These are phyloP conservation scores for Closterium sp. DNA, from an alignment of 139 green algal genomes.

Conservation along the genomic window DNA sequence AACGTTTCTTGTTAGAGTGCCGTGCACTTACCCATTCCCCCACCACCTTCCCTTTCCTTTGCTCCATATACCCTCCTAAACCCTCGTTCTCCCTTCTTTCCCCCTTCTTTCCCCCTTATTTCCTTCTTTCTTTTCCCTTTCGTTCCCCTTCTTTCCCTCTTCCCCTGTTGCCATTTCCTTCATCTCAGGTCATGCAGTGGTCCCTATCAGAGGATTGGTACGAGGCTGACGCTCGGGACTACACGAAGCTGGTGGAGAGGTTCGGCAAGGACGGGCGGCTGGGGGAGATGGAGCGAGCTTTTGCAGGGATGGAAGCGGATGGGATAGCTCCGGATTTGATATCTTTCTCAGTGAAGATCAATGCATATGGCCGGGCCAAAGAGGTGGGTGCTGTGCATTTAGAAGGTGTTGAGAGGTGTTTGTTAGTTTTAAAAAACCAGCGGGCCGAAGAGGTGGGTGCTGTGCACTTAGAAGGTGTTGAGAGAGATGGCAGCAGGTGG, in stretches of 20 bases:
- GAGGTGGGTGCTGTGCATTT: not conserved
- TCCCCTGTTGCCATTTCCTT: not conserved
- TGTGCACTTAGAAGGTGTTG: no score
- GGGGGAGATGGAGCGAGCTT: conserved; percentile 23
- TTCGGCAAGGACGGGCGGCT: conserved; percentile 32
- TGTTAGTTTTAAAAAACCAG: no score
- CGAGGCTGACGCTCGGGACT: conserved; percentile 28
- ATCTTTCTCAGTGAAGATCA: conserved; percentile 28
- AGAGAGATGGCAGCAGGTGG: conserved; percentile 19
- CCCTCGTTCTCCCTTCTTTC: no score
- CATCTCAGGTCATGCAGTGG: conserved; percentile 26
- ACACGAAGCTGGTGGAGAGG: conserved; percentile 33
- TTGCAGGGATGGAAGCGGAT: conserved; percentile 19
- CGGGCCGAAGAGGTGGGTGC: not conserved
- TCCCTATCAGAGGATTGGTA: conserved; percentile 33
- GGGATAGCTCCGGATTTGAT: conserved; percentile 23
- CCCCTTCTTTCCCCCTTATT: not conserved
- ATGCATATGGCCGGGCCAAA: not conserved
- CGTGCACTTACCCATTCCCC: not conserved
- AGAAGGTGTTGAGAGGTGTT: not conserved
- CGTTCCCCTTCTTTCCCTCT: not conserved
- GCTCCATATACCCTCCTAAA: not conserved
- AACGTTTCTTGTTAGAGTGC: no score
- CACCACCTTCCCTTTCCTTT: not conserved
- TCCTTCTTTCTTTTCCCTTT: not conserved